A percentile compares a stretch with the other conserved stretches of the same genome.
Evolutionary conservation across 2,329 filamentous ascomycete species (phyloP).

Genomic region (Fonsecaea nubica): DNA sequence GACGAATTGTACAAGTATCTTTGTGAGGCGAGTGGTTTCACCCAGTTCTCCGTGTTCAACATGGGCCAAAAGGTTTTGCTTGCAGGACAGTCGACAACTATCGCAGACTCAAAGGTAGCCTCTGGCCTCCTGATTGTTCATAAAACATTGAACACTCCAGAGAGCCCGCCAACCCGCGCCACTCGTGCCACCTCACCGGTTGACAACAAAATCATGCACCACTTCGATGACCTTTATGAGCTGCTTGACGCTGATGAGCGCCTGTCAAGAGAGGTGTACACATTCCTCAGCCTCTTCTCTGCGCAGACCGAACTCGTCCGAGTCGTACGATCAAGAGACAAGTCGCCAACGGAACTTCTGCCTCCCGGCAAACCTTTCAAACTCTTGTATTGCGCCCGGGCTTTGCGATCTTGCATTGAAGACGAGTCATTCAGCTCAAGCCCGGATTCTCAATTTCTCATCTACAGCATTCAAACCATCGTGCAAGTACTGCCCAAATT

Average conservation of each 20-base stretch:
- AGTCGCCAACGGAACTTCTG: slow-evolving; percentile 68
- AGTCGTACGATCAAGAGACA: slow-evolving; percentile 62
- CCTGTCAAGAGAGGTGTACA: slow-evolving; percentile 73
- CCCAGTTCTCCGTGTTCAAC: slow-evolving; percentile 74
- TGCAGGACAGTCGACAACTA: slow-evolving; percentile 31
- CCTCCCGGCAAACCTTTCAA: slow-evolving; percentile 73
- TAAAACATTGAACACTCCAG: slow-evolving; percentile 38
- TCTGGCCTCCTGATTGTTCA: slow-evolving; percentile 48
- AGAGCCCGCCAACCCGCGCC: slow-evolving; percentile 48
- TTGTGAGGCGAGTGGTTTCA: slow-evolving; percentile 73
- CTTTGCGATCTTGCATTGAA: slow-evolving; percentile 68
- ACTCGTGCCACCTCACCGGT: slow-evolving; percentile 60
- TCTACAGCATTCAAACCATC: slow-evolving; percentile 60
- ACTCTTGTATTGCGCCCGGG: slow-evolving; percentile 73
- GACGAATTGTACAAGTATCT: slow-evolving; percentile 72
- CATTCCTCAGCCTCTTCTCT: slow-evolving; percentile 73
- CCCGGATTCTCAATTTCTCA: slow-evolving; percentile 48
- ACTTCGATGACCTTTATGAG: slow-evolving; percentile 83
- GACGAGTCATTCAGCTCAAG: slow-evolving; percentile 50
- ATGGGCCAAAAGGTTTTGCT: slow-evolving; percentile 32
- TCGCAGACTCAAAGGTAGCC: slow-evolving; percentile 48
- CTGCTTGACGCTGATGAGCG: slow-evolving; percentile 76
- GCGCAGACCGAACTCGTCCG: slow-evolving; percentile 68
- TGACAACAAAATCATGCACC: slow-evolving; percentile 78
- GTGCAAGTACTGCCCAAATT: slow-evolving; percentile 67